Evolutionary conservation across 768 basidiomycete species (phyloP).

Genomic region (Suillus clintonianus): DNA sequence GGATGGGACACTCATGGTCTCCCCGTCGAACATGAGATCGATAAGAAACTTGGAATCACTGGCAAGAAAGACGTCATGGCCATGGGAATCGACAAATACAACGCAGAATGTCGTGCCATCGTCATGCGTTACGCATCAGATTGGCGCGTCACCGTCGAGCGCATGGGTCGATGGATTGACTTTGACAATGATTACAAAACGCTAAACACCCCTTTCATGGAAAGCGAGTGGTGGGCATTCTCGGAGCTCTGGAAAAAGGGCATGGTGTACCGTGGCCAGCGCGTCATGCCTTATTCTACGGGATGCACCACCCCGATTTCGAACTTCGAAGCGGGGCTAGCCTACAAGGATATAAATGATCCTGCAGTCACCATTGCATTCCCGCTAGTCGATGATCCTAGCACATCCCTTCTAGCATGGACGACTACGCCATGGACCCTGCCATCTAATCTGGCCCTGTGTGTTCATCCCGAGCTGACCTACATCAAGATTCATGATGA

Average conservation of each 20-base stretch:
- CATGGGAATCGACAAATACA: slow-evolving; percentile 98
- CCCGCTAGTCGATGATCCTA: slow-evolving; percentile 90
- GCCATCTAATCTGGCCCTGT: slow-evolving; percentile 92
- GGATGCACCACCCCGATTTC: slow-evolving; percentile 95
- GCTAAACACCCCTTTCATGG: slow-evolving; percentile 91
- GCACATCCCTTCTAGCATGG: slow-evolving; percentile 91
- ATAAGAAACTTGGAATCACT: slow-evolving; percentile 92
- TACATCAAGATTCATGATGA: slow-evolving; percentile 97
- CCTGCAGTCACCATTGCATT: slow-evolving; percentile 95
- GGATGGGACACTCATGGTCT: slow-evolving; percentile 99
- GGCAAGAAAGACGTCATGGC: slow-evolving; percentile 90
- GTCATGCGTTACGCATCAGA: slow-evolving; percentile 96
- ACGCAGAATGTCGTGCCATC: slow-evolving; percentile 93
- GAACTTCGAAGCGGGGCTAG: slow-evolving; percentile 94
- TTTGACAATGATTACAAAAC: slow-evolving; percentile 99
- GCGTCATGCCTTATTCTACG: slow-evolving; percentile 98
- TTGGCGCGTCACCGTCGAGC: slow-evolving; percentile 93
- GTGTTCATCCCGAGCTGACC: slow-evolving; percentile 93
- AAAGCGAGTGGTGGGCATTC: slow-evolving; percentile 99
- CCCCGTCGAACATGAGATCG: slow-evolving; percentile 99
- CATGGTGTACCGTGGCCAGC: slow-evolving; percentile 89
- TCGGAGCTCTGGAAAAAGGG: slow-evolving; percentile 89
- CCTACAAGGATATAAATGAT: slow-evolving; percentile 92
- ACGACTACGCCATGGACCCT: slow-evolving; percentile 99
- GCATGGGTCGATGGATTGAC: slow-evolving; percentile 99